These are phyloP conservation scores for Mesotaenium endlicherianum DNA, from an alignment of 139 green algal species.

Conservation along the genomic window DNA sequence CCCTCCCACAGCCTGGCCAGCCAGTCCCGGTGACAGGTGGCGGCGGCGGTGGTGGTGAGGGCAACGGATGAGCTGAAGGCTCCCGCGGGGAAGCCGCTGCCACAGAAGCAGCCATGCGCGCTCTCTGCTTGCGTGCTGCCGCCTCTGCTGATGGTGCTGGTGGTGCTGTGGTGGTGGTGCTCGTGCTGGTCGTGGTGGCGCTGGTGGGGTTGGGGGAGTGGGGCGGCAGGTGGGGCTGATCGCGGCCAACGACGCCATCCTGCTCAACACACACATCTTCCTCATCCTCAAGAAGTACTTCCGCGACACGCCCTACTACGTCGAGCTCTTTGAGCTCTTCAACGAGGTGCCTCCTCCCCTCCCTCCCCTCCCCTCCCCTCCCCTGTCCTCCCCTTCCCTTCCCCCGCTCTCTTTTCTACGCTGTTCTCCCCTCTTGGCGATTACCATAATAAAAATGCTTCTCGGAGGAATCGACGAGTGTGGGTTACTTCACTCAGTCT, in stretches of 20 bases:
- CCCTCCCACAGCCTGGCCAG: too few relatives aligned
- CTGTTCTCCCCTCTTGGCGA: too few relatives aligned
- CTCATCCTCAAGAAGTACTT: constrained; percentile 74
- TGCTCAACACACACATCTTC: constrained; percentile 94
- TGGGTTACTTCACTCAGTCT: too few relatives aligned
- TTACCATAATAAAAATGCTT: too few relatives aligned
- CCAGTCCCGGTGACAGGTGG: too few relatives aligned
- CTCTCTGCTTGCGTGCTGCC: background rate
- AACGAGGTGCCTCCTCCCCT: constrained; percentile 21
- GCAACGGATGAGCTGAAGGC: too few relatives aligned
- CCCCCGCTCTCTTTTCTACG: background rate
- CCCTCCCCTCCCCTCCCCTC: background rate
- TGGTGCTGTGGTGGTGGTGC: background rate
- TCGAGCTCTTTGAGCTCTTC: constrained; percentile 88
- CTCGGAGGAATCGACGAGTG: too few relatives aligned
- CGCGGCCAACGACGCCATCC: constrained; percentile 96
- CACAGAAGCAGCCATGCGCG: too few relatives aligned
- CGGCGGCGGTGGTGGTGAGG: too few relatives aligned
- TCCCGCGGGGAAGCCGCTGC: too few relatives aligned
- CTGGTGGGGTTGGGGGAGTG: background rate
- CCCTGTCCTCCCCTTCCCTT: background rate
- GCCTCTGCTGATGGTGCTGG: constrained; percentile 41
- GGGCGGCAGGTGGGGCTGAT: constrained; percentile 83
- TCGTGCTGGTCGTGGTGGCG: background rate
- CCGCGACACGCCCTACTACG: constrained; percentile 58